phyloP scores from a whole-genome alignment of 768 basidiomycete genomes.

The Boletus reticulatus region DNA sequence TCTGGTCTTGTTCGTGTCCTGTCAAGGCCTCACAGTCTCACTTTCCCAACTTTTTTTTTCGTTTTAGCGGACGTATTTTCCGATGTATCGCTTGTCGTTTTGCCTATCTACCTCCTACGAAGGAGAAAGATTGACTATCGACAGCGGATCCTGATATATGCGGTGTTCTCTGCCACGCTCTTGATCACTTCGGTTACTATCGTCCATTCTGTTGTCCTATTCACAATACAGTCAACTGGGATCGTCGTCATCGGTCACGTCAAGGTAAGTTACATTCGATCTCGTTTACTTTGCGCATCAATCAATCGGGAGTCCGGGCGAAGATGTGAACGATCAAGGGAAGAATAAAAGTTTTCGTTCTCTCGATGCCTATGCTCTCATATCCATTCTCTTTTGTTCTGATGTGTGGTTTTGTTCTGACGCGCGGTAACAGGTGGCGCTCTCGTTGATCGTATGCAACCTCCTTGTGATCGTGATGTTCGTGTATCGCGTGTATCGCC shows the following conservation, averaged over 20 bases:
- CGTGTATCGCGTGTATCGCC: slow-evolving; percentile 11
- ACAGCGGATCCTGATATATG: slow-evolving; percentile 18
- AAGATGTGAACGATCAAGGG: background rate
- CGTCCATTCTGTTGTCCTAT: slow-evolving; percentile 14
- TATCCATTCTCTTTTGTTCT: no score
- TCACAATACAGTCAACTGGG: background rate
- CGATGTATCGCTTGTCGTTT: slow-evolving; percentile 15
- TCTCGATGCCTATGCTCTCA: no score
- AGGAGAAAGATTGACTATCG: slow-evolving; percentile 1
- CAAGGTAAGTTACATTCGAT: slow-evolving; percentile 16
- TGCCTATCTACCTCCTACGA: slow-evolving; percentile 16
- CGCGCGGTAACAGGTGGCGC: slow-evolving; percentile 15
- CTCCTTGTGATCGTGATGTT: slow-evolving; percentile 27
- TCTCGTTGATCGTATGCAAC: slow-evolving; percentile 26
- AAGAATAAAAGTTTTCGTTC: no score
- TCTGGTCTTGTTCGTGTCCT: background rate
- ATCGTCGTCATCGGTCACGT: slow-evolving; percentile 22
- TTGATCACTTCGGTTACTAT: slow-evolving; percentile 21
- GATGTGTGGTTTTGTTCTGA: no score
- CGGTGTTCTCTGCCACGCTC: slow-evolving; percentile 20
- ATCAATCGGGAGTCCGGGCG: no score
- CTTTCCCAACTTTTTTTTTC: no score
- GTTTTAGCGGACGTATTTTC: slow-evolving; percentile 21
- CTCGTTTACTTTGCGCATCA: background rate
- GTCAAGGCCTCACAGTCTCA: no score